phyloP scores from a whole-genome alignment of 202 grass and related monocot genomes.

The Bolboschoenoplectus hybrid region DNA sequence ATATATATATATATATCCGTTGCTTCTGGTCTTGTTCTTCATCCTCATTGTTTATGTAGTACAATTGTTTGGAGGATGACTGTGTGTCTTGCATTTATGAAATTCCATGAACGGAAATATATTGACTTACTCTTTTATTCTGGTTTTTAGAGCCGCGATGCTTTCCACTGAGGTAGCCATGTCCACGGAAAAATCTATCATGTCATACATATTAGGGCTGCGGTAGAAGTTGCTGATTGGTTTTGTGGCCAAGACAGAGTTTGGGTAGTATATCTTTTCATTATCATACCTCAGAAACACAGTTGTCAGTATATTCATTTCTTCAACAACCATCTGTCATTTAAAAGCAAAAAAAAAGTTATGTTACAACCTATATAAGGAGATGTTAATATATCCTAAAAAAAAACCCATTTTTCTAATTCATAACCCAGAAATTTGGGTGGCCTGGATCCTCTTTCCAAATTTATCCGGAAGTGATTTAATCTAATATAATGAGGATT shows the following conservation, averaged over 20 bases:
- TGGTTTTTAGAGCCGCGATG: conserved; percentile 71
- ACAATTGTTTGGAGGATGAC: not conserved
- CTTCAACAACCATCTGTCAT: conserved; percentile 91
- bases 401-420: not conserved
- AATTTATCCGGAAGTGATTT: not conserved
- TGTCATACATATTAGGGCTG: conserved; percentile 90
- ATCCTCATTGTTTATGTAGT: not conserved
- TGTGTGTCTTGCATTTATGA: not conserved
- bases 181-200: conserved; percentile 67
- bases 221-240: conserved; percentile 97
- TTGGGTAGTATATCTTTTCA: conserved; percentile 96
- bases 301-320: conserved; percentile 99
- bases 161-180: conserved; percentile 72
- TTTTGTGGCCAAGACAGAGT: conserved; percentile 78
- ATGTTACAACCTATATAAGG: not conserved
- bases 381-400: not conserved
- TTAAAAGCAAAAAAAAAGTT: not conserved
- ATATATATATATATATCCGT: not conserved
- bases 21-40: not conserved
- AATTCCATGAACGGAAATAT: conserved; percentile 14
- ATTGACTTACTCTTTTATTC: conserved; percentile 74
- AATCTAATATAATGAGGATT: not conserved
- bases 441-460: not conserved
- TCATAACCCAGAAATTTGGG: not conserved
- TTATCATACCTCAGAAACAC: conserved; percentile 83